Conservation (phyloP, 176 grass and related monocot species). For the Triticum dicoccoides region DNA sequence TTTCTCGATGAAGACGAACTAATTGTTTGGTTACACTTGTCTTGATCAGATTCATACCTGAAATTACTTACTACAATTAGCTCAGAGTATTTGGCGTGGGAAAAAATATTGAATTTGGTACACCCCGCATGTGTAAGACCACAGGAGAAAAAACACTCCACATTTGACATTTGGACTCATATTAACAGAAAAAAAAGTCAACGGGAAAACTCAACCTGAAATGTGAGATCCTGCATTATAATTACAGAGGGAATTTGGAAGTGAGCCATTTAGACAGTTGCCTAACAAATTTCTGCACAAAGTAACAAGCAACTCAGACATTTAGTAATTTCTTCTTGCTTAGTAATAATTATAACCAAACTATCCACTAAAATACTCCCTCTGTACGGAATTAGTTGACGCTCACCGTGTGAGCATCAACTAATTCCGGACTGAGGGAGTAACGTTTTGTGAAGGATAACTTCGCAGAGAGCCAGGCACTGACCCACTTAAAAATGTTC, state of each 20-base stretch:
- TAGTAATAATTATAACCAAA: not conserved
- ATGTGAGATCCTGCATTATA: not conserved
- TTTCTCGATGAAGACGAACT: not conserved
- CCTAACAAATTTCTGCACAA: slow-evolving; percentile 31
- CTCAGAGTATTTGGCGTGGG: not conserved
- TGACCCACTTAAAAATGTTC: not conserved
- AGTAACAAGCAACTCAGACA: not conserved
- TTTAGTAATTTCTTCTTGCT: not conserved
- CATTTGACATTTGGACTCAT: not conserved
- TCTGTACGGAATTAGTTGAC: no score
- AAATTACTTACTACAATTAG: not conserved
- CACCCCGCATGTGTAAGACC: not conserved
- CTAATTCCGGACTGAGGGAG: no score
- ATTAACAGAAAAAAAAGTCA: not conserved
- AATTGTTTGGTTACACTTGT: not conserved
- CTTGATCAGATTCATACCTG: not conserved
- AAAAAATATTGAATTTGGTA: not conserved
- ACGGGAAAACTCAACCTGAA: slow-evolving; percentile 6
- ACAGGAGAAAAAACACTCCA: not conserved
- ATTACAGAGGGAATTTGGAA: slow-evolving; percentile 10
- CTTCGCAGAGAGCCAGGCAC: not conserved
- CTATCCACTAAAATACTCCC: not conserved
- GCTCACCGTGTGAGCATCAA: no score
- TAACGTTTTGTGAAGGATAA: not conserved
- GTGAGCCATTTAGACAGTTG: slow-evolving; percentile 22